Evolutionary conservation across 768 basidiomycete genomes (phyloP).

Genomic region (Xerocomus brunneocitrinus): DNA sequence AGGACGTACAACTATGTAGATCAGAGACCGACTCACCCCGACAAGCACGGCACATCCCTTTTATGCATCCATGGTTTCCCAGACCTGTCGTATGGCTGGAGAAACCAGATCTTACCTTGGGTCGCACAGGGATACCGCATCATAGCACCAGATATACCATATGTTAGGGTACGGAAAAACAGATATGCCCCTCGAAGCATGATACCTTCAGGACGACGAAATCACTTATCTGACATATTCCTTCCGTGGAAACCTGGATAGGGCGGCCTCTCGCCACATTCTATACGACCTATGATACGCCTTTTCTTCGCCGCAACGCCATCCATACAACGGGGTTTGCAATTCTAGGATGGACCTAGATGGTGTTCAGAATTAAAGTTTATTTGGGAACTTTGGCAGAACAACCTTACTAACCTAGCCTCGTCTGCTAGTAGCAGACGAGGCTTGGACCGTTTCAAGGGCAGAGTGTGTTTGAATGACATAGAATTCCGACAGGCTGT

Average conservation of each 20-base stretch:
- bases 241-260: neutral
- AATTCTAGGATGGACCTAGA: neutral
- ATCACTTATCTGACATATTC: neutral
- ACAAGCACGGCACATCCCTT: constrained; percentile 42
- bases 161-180: constrained; percentile 61
- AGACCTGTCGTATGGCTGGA: constrained; percentile 70
- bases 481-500: too few relatives aligned
- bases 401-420: neutral
- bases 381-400: neutral
- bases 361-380: neutral
- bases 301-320: too few relatives aligned
- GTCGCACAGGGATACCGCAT: constrained; percentile 57
- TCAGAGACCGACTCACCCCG: constrained; percentile 44
- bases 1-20: constrained; percentile 70
- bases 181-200: constrained; percentile 52
- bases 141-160: constrained; percentile 43
- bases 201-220: neutral
- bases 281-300: too few relatives aligned
- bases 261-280: neutral
- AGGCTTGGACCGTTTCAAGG: too few relatives aligned
- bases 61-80: constrained; percentile 83
- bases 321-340: neutral
- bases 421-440: too few relatives aligned
- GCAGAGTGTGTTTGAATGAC: too few relatives aligned
- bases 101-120: constrained; percentile 71